Evolutionary conservation across 2,329 filamentous ascomycete genomes (phyloP), one percentile per base, ranked within the genome.

Genomic region (Calonectria multiphialidica): DNA sequence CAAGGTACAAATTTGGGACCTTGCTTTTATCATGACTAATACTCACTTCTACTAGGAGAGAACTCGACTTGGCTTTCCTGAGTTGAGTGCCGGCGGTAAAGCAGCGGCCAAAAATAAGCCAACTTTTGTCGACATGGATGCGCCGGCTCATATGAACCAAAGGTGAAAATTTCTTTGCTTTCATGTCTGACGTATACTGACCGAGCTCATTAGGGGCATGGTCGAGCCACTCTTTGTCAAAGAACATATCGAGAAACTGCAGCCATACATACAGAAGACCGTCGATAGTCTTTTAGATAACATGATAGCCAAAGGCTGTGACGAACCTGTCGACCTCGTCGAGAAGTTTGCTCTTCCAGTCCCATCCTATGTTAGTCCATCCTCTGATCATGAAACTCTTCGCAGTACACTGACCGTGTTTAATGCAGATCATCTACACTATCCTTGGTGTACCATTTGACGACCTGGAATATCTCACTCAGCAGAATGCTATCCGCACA

Each of bases 81-180:
- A 88, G 72, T 82, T 88, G 63, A 84, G 80, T 64, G 82, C 84
- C 12, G 85, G 87, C 15, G 87, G 86, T 9, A 88, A 86, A 72
- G 80, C 82, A 44, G 87, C 87, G 9, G 86, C 84, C n/a, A 86
- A 87, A 73, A 85, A 83, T 44, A 86, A 84, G 68, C 85, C 87
- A 1, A 88, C 86, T 0, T 88, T 88, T 74, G 87, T 88, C 6
- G 86, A 88, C 74, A 88, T 88, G 85, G 86, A 88, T 71, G 77
- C 85, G 5, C 87, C 87, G 0, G 82, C 83, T 2, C 87, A 89
- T 69, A 87, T 85, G 83, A 77, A 81, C 16, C 86, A 88, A 70
- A 83, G 86, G 84, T 83, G 76, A 66, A 3, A 45, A 15, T 65
- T 50, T 15, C 13, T 2, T 25, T 28, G 13, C n/a, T 15, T 5